Conservation (phyloP, 2,329 filamentous ascomycete genomes). For the Ramularia collo-cygni region DNA sequence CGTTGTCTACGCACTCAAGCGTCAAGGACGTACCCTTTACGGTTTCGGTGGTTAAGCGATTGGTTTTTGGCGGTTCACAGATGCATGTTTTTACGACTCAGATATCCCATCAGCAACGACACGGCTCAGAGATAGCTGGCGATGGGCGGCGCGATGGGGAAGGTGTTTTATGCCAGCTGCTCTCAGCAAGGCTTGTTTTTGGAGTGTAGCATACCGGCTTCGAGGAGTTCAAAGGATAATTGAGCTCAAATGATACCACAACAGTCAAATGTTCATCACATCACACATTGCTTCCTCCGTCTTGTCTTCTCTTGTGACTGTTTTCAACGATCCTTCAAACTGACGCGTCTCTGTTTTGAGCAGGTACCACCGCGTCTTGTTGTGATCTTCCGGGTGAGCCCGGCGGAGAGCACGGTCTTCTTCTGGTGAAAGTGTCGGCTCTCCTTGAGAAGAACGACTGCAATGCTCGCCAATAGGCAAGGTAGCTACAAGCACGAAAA, state of each 20-base stretch:
- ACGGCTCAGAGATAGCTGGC: conserved; percentile 25
- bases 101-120: conserved; percentile 30
- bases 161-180: conserved; percentile 22
- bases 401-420: too few species aligned
- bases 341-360: conserved; percentile 3
- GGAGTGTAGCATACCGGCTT: conserved; percentile 29
- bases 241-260: conserved; percentile 24
- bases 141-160: conserved; percentile 29
- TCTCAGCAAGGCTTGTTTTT: conserved; percentile 24
- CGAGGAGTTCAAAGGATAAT: conserved; percentile 25
- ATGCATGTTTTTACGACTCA: conserved; percentile 31
- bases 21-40: conserved; percentile 60
- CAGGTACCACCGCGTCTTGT: conserved; percentile 19
- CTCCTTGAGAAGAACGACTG: too few species aligned
- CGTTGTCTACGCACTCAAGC: conserved; percentile 58
- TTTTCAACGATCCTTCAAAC: too few species aligned
- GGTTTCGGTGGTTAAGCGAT: conserved; percentile 57
- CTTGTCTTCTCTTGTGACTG: conserved; percentile 1
- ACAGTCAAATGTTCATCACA: conserved; percentile 8
- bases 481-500: too few species aligned
- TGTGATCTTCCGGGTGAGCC: too few species aligned
- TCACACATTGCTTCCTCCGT: too few species aligned
- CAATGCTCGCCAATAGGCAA: too few species aligned
- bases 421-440: too few species aligned
- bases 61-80: conserved; percentile 18